Evolutionary conservation across 441 rosid species (phyloP), one percentile per base, ranked within the genome.

Genomic region (Geranium incanum): DNA sequence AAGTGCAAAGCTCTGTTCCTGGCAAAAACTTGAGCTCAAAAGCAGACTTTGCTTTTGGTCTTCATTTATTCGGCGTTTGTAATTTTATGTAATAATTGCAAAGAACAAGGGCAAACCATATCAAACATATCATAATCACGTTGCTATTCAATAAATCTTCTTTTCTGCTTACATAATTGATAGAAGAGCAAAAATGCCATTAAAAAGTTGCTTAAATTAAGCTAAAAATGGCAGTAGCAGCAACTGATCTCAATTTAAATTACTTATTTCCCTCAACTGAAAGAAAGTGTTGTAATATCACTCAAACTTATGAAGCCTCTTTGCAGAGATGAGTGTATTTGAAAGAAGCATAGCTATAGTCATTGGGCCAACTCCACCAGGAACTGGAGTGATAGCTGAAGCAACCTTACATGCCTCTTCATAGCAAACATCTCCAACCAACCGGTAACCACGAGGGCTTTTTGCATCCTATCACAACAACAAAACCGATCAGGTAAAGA

Each of bases 341-440:
- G 91, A 80, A 9, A 91, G 89, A 71, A 93, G 98, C 96, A 93
- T 88, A 11, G 93, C 96, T 76, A 89, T 89, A 5, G 97, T 93
- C 98, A 93, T 89, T 1, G 98, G 96, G 72, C 98, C 98, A 66
- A 93, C 98, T 73, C 97, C 97, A 4, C 96, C 96, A 0, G 96
- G 97, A 72, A 91, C 96, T 33, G 97, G 97, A 38, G 98, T 93
- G 62, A 91, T 70, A 12, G 92, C 94, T 36, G 91, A 87, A 68
- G 94, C 97, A 70, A 86, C 85, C 76, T 84, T 81, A 76, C 88
- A 71, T 48, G 89, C 98, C 74, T 93, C 94, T 62, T 93, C 90
- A 0, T 87, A 88, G 76, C 89, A 88, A 79, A 91, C 82, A 76
- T 93, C 97, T 72, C 98, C 97, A 2, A 89, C 97, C 43, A 89